Conservation (phyloP, 495 filamentous ascomycete genomes). For the Trichocladium antarcticum region DNA sequence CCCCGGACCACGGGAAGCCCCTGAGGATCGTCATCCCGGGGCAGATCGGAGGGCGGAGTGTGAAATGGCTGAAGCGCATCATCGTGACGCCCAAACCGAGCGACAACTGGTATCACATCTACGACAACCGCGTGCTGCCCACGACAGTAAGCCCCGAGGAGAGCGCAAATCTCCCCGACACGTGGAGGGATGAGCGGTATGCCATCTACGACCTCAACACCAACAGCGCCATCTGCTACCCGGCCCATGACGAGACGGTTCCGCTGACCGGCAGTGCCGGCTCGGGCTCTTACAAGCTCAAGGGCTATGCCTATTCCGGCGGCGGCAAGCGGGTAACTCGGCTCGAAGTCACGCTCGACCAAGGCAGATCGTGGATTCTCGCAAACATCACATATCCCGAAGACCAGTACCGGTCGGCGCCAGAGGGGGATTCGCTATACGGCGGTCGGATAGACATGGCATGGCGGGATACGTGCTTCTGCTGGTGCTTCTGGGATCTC, state of each 20-base stretch:
- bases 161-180: constrained; percentile 58
- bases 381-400: constrained; percentile 76
- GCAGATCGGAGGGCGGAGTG: constrained; percentile 87
- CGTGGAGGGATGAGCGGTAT: constrained; percentile 87
- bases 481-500: constrained; percentile 91
- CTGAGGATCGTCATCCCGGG: constrained; percentile 79
- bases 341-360: constrained; percentile 77
- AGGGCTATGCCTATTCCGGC: constrained; percentile 83
- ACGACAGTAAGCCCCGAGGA: constrained; percentile 81
- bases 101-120: constrained; percentile 94
- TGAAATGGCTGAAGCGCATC: constrained; percentile 88
- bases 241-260: constrained; percentile 67
- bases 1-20: constrained; percentile 82
- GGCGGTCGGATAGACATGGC: constrained; percentile 74
- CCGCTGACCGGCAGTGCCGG: constrained; percentile 33
- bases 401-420: constrained; percentile 65
- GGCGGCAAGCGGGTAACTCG: constrained; percentile 78
- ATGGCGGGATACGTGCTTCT: constrained; percentile 73
- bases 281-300: constrained; percentile 47
- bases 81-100: constrained; percentile 69
- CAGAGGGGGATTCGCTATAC: constrained; percentile 53
- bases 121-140: constrained; percentile 86
- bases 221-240: constrained; percentile 75
- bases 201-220: constrained; percentile 90
- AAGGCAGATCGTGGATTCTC: constrained; percentile 73